These are phyloP conservation scores for Aspergillus tanneri DNA, from an alignment of 2,329 filamentous ascomycete genomes.

Conservation along the genomic window DNA sequence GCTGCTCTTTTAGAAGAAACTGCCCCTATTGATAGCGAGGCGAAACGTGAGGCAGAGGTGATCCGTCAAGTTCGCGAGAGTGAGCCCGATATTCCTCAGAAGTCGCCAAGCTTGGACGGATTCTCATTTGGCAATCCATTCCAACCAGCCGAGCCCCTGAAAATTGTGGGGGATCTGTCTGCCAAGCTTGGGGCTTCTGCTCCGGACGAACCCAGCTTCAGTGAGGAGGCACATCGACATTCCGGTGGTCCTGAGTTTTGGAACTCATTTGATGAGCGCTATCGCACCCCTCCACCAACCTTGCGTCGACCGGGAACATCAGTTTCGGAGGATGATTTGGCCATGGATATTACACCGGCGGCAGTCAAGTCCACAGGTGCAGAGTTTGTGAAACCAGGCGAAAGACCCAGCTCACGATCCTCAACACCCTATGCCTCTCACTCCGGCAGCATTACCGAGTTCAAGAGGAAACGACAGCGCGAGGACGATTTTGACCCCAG, in stretches of 20 bases:
- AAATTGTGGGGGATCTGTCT: conserved; percentile 17
- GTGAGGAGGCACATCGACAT: conserved; percentile 69
- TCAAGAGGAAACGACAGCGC: conserved; percentile 75
- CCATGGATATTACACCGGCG: conserved; percentile 42
- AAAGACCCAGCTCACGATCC: conserved; percentile 37
- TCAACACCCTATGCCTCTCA: conserved; percentile 43
- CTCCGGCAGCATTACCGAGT: conserved; percentile 64
- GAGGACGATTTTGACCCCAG: conserved; percentile 89
- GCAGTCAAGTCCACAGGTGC: conserved; percentile 25
- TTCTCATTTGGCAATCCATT: conserved; percentile 54
- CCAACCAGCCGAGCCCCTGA: conserved; percentile 15
- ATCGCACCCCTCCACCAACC: conserved; percentile 64
- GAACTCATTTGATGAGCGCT: conserved; percentile 72
- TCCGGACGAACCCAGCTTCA: conserved; percentile 68
- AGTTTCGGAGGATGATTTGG: conserved; percentile 41
- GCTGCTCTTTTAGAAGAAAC: conserved; percentile 86
- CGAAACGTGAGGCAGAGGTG: conserved; percentile 88
- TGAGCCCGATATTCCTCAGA: conserved; percentile 62
- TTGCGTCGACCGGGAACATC: conserved; percentile 57
- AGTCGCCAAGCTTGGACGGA: conserved; percentile 38
- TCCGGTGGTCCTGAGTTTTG: conserved; percentile 73
- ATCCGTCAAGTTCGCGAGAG: conserved; percentile 92
- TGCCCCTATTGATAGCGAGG: conserved; percentile 82
- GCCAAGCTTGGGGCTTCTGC: conserved; percentile 38
- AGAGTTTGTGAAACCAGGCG: conserved; percentile 35